phyloP scores from a whole-genome alignment of 2,329 filamentous ascomycete genomes.

The Onygenales sp. region DNA sequence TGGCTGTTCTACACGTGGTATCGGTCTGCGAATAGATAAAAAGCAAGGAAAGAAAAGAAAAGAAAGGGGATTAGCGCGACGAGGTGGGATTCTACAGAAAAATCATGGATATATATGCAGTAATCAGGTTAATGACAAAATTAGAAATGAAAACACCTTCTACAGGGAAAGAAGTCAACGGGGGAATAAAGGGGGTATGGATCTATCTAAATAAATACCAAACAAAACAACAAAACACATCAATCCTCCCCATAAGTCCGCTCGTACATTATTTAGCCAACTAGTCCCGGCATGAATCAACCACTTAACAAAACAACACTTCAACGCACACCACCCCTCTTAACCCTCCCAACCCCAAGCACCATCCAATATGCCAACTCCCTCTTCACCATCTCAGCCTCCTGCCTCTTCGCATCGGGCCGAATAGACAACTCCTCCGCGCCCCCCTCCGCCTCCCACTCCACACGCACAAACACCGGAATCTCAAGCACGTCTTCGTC shows the following conservation, averaged over 20 bases:
- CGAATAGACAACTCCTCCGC: conserved; percentile 23
- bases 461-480: conserved; percentile 82
- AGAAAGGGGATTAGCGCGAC: too few relatives aligned
- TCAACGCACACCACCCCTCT: conserved; percentile 13
- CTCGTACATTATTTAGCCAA: too few relatives aligned
- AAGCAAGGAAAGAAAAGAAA: too few relatives aligned
- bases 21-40: too few relatives aligned
- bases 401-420: conserved; percentile 27
- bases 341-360: conserved; percentile 75
- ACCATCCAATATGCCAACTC: conserved; percentile 96
- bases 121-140: too few relatives aligned
- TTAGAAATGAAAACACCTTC: too few relatives aligned
- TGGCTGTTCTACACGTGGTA: too few relatives aligned
- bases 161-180: too few relatives aligned
- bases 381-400: conserved; percentile 62
- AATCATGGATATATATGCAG: too few relatives aligned
- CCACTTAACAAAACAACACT: conserved; percentile 5
- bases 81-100: too few relatives aligned
- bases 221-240: background rate
- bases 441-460: conserved; percentile 66
- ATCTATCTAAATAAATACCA: background rate
- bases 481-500: conserved; percentile 71
- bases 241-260: too few relatives aligned
- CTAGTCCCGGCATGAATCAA: too few relatives aligned
- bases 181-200: background rate